These are phyloP conservation scores for Amoeboaphelidium protococcarum DNA, from an alignment of 371 early-diverging fungal genomes.

Conservation along the genomic window DNA sequence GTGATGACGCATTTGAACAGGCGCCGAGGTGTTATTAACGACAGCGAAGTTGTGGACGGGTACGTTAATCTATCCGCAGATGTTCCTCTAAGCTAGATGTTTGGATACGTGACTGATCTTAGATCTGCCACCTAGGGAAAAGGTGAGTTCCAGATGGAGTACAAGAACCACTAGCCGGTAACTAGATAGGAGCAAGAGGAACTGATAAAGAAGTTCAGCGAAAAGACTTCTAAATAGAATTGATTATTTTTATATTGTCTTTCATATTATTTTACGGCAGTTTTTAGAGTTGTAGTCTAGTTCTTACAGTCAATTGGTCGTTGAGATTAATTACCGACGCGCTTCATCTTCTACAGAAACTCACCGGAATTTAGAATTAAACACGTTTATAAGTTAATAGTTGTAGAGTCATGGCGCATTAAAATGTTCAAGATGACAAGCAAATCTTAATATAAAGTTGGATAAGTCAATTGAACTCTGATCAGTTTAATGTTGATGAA, in stretches of 20 bases:
- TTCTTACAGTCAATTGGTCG: too few relatives aligned
- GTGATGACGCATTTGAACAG: slow-evolving; percentile 78
- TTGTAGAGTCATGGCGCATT: too few relatives aligned
- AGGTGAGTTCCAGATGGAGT: slow-evolving; percentile 96
- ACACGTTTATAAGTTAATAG: too few relatives aligned
- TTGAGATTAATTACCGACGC: too few relatives aligned
- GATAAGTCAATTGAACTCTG: too few relatives aligned
- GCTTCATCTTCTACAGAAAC: too few relatives aligned
- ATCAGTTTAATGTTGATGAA: too few relatives aligned
- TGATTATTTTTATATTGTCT: not conserved
- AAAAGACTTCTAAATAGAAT: not conserved
- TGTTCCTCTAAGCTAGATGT: slow-evolving; percentile 87
- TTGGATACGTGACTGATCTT: slow-evolving; percentile 86
- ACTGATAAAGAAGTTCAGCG: slow-evolving; percentile 53
- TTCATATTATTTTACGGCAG: too few relatives aligned
- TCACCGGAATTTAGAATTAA: too few relatives aligned
- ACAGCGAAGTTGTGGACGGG: slow-evolving; percentile 79
- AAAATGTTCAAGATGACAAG: too few relatives aligned
- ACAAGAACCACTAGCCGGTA: slow-evolving; percentile 64
- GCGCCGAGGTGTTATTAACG: slow-evolving; percentile 84
- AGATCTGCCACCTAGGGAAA: slow-evolving; percentile 84
- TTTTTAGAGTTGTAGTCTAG: too few relatives aligned
- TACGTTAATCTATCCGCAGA: slow-evolving; percentile 58
- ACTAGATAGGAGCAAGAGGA: slow-evolving; percentile 47
- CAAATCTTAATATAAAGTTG: too few relatives aligned